Conservation (phyloP, 2,329 filamentous ascomycete genomes). For the Arthrobotrys pseudoclavata region DNA sequence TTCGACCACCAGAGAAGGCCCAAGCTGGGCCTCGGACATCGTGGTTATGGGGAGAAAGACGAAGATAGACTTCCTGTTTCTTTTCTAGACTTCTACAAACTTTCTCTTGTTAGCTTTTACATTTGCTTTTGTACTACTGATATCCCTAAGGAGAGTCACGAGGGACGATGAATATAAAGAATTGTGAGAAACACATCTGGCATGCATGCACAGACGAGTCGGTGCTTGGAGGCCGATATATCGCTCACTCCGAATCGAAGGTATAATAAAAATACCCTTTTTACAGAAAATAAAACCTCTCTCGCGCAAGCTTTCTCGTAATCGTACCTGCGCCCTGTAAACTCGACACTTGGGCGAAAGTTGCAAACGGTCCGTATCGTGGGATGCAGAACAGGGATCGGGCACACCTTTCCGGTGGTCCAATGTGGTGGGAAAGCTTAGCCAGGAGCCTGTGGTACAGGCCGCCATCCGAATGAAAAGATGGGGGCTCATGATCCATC, state of each 20-base stretch:
- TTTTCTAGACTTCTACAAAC: slow-evolving; percentile 1
- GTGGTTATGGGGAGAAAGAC: slow-evolving; percentile 19
- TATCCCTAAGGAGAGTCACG: neutral
- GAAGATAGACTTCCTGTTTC: slow-evolving; percentile 8
- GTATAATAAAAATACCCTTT: slow-evolving; percentile 4
- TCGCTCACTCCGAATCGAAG: slow-evolving; percentile 26
- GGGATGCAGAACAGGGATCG: slow-evolving; percentile 18
- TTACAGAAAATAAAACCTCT: slow-evolving; percentile 4
- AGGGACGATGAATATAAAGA: slow-evolving; percentile 5
- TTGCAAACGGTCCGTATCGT: slow-evolving; percentile 9
- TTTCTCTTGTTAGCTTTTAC: slow-evolving; percentile 1
- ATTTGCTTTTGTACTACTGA: neutral
- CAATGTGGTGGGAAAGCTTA: slow-evolving; percentile 25
- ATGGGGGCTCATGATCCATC: slow-evolving; percentile 21
- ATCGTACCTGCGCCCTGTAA: slow-evolving; percentile 1
- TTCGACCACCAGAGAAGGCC: neutral
- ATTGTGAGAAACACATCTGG: neutral
- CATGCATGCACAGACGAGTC: slow-evolving; percentile 7
- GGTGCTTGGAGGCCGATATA: slow-evolving; percentile 20
- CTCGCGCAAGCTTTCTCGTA: slow-evolving; percentile 18
- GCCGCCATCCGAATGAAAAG: slow-evolving; percentile 10
- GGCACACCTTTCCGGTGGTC: slow-evolving; percentile 17
- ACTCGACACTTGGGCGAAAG: neutral
- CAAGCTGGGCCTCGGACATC: neutral
- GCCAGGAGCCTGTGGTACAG: slow-evolving; percentile 23